These are phyloP conservation scores for Clonostachys byssicola DNA, from an alignment of 2,329 filamentous ascomycete species.

Conservation along the genomic window DNA sequence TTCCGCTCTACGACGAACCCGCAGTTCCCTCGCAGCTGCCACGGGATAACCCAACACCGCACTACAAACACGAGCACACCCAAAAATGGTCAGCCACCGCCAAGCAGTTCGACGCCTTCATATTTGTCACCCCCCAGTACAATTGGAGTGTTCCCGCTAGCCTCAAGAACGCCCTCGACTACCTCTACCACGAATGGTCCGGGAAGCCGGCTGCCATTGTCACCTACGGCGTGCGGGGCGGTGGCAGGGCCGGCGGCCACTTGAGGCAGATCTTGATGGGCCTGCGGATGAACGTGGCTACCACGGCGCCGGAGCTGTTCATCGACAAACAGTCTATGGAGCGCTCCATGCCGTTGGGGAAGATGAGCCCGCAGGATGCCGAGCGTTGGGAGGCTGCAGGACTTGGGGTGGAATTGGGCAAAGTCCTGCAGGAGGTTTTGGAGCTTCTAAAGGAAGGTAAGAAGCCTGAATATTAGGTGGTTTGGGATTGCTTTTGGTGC, in stretches of 20 bases:
- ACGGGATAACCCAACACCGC: slow-evolving; percentile 19
- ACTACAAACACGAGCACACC: slow-evolving; percentile 32
- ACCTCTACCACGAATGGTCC: slow-evolving; percentile 53
- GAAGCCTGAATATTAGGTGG: no score
- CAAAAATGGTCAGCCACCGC: slow-evolving; percentile 40
- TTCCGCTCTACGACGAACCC: slow-evolving; percentile 40
- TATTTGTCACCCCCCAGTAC: slow-evolving; percentile 50
- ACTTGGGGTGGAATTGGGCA: no score
- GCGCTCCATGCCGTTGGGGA: neutral
- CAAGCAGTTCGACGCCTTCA: slow-evolving; percentile 35
- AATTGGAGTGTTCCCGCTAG: slow-evolving; percentile 49
- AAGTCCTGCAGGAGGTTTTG: no score
- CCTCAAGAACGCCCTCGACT: slow-evolving; percentile 61
- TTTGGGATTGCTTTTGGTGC: no score
- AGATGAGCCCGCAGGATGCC: no score
- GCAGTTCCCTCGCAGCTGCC: slow-evolving; percentile 21
- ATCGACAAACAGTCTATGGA: neutral
- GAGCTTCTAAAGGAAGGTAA: no score
- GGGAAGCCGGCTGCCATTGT: slow-evolving; percentile 50
- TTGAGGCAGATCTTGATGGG: no score
- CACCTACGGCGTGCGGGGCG: slow-evolving; percentile 39
- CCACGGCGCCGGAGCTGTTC: neutral
- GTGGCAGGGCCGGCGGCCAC: neutral
- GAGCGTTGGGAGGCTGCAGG: no score
- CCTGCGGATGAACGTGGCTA: neutral